Base-by-base conservation (phyloP, 257 asterid species). In the Euphrasia confusa region DNA sequence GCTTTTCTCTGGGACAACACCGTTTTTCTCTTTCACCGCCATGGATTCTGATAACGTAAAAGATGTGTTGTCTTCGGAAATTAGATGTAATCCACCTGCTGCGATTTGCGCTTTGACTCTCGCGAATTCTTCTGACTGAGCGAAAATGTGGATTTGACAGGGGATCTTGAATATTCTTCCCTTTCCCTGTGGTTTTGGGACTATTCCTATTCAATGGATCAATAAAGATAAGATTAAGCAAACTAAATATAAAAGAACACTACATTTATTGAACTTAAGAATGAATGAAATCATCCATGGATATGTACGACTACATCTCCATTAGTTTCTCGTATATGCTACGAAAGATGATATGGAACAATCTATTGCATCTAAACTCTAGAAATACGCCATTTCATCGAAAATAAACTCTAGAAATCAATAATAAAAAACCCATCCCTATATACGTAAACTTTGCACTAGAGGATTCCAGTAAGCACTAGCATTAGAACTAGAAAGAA, bases 111-210 rank as follows among this genome's bases (percentile, higher is more conserved):
- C 37, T 72, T 82, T 80, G 40, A 86, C 89, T 3, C 72, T 74
- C 50, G 44, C 78, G 64, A 86, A 80, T 9, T 77, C 86, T 57
- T 78, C 84, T 3, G 72, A 14, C 64, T 76, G 75, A 3, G 94
- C 78, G 68, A 86, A 86, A 37, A 89, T 81, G 81, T 89, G 97
- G 76, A 89, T 71, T 72, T 83, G 89, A 76, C 95, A 89, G 27
- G 94, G 84, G 55, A 84, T 63, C 70, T 50, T 84, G 71, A 65
- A 76, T 54, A 61, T 66, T 32, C 53, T 74, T 42, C 76, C 81
- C 60, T 60, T 79, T 54, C 82, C 80, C 28, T 63, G 67, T 13
- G 77, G 75, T 76, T 86, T 89, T 37, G 95, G 96, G 72, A 88
- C 88, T 45, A 89, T 84, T 17, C 94, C 97, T 89, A 67, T 61